Evolutionary conservation across 108 stramenopile genomes (phyloP).

Genomic region (Pseudonitzschia delicatissima): DNA sequence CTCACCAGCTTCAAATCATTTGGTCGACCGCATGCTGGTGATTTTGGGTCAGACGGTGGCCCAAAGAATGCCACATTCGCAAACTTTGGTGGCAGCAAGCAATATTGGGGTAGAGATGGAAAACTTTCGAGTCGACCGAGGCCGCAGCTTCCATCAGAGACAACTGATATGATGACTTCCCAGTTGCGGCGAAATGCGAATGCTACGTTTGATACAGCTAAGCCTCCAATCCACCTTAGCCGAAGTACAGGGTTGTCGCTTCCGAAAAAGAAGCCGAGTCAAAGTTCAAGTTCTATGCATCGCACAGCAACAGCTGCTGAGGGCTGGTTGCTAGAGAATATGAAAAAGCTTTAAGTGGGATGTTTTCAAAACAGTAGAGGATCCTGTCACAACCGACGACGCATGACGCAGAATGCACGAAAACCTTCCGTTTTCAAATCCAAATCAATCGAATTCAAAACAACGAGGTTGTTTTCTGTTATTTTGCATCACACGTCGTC

Average conservation of each 20-base stretch:
- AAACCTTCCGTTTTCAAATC: too few relatives aligned
- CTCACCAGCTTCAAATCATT: conserved; percentile 56
- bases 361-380: too few relatives aligned
- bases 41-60: conserved; percentile 36
- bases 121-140: conserved; percentile 42
- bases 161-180: conserved; percentile 16
- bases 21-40: conserved; percentile 54
- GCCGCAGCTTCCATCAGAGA: conserved; percentile 31
- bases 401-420: too few relatives aligned
- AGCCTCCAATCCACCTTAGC: conserved; percentile 27
- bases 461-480: too few relatives aligned
- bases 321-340: conserved; percentile 38
- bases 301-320: conserved; percentile 57
- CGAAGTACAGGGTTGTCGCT: conserved; percentile 4
- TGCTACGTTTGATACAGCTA: conserved; percentile 41
- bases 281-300: conserved; percentile 23
- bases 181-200: conserved; percentile 21
- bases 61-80: conserved; percentile 66
- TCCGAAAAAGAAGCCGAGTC: conserved; percentile 4
- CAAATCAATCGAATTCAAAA: too few relatives aligned
- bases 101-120: conserved; percentile 52
- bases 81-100: conserved; percentile 47
- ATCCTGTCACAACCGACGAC: too few relatives aligned
- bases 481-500: too few relatives aligned
- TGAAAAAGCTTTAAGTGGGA: too few relatives aligned